Base-by-base conservation (phyloP, 164 flowering plant species). In the Vitis amurensis region DNA sequence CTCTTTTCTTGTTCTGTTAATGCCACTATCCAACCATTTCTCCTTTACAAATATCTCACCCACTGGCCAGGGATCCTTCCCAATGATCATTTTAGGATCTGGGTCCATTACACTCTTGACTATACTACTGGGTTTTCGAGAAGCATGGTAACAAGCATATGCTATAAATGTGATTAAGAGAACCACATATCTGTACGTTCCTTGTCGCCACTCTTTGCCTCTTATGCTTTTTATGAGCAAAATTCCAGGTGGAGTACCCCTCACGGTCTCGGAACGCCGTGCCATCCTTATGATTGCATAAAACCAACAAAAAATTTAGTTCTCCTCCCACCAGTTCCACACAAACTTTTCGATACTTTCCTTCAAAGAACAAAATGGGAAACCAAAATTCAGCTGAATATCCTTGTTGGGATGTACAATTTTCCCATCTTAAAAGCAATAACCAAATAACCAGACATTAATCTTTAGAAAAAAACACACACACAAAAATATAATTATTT, bases 91-190 rank as follows among this genome's bases (percentile, higher is more conserved):
- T 0, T 48, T 51, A 5, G 85, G 88, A 9, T 86, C 83, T 0
- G 96, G 97, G 73, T 86, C 72, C 64, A 91, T 68, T 7, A 90
- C 91, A 71, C 96, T 92, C 83, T 91, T 91, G 11, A 92, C 97
- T 71, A 94, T 90, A 63, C 98, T 92, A 66, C 86, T 87, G 27
- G 97, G 94, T 68, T 94, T 94, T 71, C 98, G 81, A 1, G 97
- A 90, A 50, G 98, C 98, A 73, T 94, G 98, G 66, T 92, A 94
- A 77, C 91, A 78, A 29, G 94, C 83, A 67, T 93, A 93, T 3
- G 98, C 98, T 10, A 93, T 76, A 69, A 94, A 94, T 9, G 98
- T 94, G 27, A 94, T 78, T 58, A 92, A 59, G 74, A 94, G 73
- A 72, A 92, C 86, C 49, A 86, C 47, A 53, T 88, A 81, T 55